Conservation (phyloP, 768 basidiomycete species). For the Lyophyllum shimeji region DNA sequence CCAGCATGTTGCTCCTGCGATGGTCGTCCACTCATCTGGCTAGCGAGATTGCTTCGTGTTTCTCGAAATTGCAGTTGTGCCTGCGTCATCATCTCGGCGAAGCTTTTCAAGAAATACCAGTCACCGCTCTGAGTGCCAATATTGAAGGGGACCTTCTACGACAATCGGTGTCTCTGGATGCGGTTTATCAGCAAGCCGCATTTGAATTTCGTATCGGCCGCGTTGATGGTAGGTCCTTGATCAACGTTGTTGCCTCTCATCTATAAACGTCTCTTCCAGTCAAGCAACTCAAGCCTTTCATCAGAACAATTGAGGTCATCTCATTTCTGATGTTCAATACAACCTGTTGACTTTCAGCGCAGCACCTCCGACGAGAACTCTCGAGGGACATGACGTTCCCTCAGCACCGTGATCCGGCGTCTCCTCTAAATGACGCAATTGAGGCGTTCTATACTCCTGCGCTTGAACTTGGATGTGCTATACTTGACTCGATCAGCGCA, state of each 20-base stretch:
- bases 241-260: neutral
- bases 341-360: neutral
- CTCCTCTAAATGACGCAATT: slow-evolving; percentile 13
- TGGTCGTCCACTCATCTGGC: slow-evolving; percentile 46
- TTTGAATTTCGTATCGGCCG: slow-evolving; percentile 47
- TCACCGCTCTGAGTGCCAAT: slow-evolving; percentile 12
- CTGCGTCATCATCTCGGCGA: slow-evolving; percentile 29
- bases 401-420: slow-evolving; percentile 1
- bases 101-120: slow-evolving; percentile 16
- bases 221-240: slow-evolving; percentile 32
- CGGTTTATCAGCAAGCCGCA: slow-evolving; percentile 41
- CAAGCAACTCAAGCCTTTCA: slow-evolving; percentile 40
- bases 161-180: slow-evolving; percentile 37
- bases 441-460: slow-evolving; percentile 25
- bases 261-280: slow-evolving; percentile 24
- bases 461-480: slow-evolving; percentile 31
- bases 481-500: slow-evolving; percentile 33
- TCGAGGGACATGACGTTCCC: slow-evolving; percentile 38
- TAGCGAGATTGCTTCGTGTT: slow-evolving; percentile 32
- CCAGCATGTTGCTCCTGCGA: slow-evolving; percentile 35
- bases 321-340: neutral
- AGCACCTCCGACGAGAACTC: slow-evolving; percentile 43
- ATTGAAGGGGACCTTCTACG: slow-evolving; percentile 26
- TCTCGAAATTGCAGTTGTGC: slow-evolving; percentile 32
- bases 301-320: slow-evolving; percentile 37